Conservation (phyloP, 495 filamentous ascomycete genomes). For the Margaritispora aquatica region DNA sequence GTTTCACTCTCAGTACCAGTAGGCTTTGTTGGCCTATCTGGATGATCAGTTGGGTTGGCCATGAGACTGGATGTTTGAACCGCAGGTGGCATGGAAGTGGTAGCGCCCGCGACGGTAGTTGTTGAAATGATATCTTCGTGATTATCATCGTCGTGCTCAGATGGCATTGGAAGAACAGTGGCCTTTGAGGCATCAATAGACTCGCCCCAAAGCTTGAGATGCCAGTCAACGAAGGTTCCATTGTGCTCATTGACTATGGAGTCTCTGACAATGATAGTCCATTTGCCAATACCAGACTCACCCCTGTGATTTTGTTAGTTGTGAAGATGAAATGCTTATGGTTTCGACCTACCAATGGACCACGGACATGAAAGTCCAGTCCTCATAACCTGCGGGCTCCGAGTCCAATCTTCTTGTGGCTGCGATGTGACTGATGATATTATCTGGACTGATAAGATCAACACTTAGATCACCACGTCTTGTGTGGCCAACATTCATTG, state of each 20-base stretch:
- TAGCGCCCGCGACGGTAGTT: conserved; percentile 45
- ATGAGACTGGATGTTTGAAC: conserved; percentile 33
- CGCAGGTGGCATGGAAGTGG: conserved; percentile 38
- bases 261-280: conserved; percentile 90
- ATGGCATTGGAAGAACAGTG: conserved; percentile 71
- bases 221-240: conserved; percentile 87
- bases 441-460: conserved; percentile 79
- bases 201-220: conserved; percentile 91
- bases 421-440: conserved; percentile 78
- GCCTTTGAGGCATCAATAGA: conserved; percentile 66
- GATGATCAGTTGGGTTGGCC: conserved; percentile 59
- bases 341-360: conserved; percentile 72
- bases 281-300: conserved; percentile 78
- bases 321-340: conserved; percentile 12
- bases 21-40: conserved; percentile 66
- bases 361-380: conserved; percentile 99
- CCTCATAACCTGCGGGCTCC: conserved; percentile 64
- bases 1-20: conserved; percentile 22
- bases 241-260: conserved; percentile 65
- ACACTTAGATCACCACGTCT: conserved; percentile 89
- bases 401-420: conserved; percentile 62
- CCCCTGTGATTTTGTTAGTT: conserved; percentile 50
- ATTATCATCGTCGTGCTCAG: conserved; percentile 74
- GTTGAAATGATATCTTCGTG: conserved; percentile 44
- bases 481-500: conserved; percentile 89